Conservation (phyloP, 257 asterid genomes). For the Capsicum pubescens region DNA sequence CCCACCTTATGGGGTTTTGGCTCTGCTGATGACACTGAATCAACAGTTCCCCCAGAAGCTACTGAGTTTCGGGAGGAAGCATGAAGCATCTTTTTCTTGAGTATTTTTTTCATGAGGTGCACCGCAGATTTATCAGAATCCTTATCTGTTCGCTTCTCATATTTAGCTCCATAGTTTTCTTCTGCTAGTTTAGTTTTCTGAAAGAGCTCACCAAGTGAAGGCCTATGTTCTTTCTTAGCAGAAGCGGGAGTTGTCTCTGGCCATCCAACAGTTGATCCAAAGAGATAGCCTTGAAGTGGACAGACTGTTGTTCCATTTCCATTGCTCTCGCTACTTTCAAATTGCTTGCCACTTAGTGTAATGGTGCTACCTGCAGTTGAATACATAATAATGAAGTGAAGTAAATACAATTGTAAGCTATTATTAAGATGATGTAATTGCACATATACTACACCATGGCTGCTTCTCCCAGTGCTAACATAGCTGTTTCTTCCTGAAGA, state of each 20-base stretch:
- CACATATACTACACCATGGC: constrained; percentile 50
- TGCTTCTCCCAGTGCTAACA: constrained; percentile 73
- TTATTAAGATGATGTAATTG: not conserved
- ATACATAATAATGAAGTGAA: not conserved
- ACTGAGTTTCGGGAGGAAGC: constrained; percentile 53
- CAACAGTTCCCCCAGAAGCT: constrained; percentile 51
- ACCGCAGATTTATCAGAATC: constrained; percentile 71
- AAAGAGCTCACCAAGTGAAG: constrained; percentile 92
- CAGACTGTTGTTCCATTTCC: constrained; percentile 62
- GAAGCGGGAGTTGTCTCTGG: constrained; percentile 52
- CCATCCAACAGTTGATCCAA: constrained; percentile 71
- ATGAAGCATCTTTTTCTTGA: constrained; percentile 55
- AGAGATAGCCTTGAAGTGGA: constrained; percentile 86
- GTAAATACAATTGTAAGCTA: not conserved
- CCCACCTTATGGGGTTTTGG: constrained; percentile 70
- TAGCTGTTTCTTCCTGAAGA: constrained; percentile 89
- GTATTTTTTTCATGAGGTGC: constrained; percentile 70
- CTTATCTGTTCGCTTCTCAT: constrained; percentile 61
- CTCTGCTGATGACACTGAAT: constrained; percentile 65
- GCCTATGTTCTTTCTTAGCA: constrained; percentile 67
- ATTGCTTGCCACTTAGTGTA: constrained; percentile 68
- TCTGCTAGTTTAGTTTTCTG: constrained; percentile 75
- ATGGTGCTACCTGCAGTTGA: constrained; percentile 48
- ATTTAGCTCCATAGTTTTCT: constrained; percentile 57
- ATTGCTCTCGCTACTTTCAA: constrained; percentile 52